Evolutionary conservation across 768 basidiomycete genomes (phyloP).

Genomic region (Naganishia antarctica): DNA sequence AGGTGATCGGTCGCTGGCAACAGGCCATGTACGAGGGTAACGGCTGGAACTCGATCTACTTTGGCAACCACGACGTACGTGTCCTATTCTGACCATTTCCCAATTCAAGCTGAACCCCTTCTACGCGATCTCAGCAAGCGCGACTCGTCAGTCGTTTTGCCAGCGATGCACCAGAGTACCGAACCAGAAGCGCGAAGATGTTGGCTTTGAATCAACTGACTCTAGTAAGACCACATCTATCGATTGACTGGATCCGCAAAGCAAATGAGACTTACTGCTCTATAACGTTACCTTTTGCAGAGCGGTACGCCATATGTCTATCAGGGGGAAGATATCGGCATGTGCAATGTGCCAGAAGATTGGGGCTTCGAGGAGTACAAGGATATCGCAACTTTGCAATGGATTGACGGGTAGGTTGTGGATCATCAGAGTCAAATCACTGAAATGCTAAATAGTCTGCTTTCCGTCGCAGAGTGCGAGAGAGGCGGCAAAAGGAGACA

Average conservation of each 20-base stretch:
- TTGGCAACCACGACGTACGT: constrained; percentile 21
- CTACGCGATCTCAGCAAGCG: constrained; percentile 27
- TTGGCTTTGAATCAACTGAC: constrained; percentile 61
- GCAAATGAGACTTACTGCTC: no score
- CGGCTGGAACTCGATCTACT: constrained; percentile 60
- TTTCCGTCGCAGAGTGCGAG: constrained; percentile 25
- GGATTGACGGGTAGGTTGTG: constrained; percentile 26
- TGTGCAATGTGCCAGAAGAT: constrained; percentile 52
- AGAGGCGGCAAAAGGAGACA: constrained; percentile 28
- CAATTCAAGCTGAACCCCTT: background rate
- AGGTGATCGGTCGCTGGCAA: constrained; percentile 57
- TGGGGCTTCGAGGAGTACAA: constrained; percentile 73
- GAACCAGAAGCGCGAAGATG: constrained; percentile 61
- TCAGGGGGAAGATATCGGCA: constrained; percentile 67
- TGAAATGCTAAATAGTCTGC: no score
- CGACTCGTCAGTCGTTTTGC: constrained; percentile 64
- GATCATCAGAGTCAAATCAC: no score
- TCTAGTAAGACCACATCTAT: constrained; percentile 16
- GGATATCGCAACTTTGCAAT: constrained; percentile 56
- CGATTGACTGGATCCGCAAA: no score
- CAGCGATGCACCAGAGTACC: constrained; percentile 60
- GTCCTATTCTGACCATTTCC: background rate
- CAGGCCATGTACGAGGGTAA: constrained; percentile 57
- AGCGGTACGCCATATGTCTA: constrained; percentile 47
- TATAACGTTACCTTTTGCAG: background rate